Evolutionary conservation across 768 basidiomycete species (phyloP).

Genomic region (Mycena maculata): DNA sequence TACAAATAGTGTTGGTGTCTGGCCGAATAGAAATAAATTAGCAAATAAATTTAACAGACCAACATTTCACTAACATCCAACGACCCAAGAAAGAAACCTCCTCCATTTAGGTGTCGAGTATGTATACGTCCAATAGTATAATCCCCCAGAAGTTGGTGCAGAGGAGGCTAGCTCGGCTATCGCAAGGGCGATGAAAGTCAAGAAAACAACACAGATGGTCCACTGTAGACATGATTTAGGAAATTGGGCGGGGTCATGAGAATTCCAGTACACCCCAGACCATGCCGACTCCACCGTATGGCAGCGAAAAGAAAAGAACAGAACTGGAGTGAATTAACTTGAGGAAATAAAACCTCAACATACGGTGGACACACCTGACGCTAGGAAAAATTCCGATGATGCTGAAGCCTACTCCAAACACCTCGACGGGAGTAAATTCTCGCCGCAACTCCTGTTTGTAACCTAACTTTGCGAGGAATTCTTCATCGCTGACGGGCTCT

Average conservation of each 20-base stretch:
- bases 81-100: slow-evolving; percentile 69
- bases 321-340: slow-evolving; percentile 20
- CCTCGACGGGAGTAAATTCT: slow-evolving; percentile 44
- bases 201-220: slow-evolving; percentile 52
- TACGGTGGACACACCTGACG: no score
- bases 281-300: slow-evolving; percentile 32
- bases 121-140: slow-evolving; percentile 73
- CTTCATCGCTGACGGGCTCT: slow-evolving; percentile 41
- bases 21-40: not conserved
- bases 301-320: slow-evolving; percentile 31
- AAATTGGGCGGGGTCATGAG: not conserved
- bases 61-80: slow-evolving; percentile 64
- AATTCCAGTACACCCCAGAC: slow-evolving; percentile 48
- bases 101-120: slow-evolving; percentile 62
- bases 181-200: slow-evolving; percentile 59
- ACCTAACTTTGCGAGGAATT: slow-evolving; percentile 50
- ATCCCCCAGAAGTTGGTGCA: slow-evolving; percentile 63
- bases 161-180: slow-evolving; percentile 64
- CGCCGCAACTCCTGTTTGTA: slow-evolving; percentile 57
- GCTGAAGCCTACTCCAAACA: slow-evolving; percentile 42
- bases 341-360: slow-evolving; percentile 6
- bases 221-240: not conserved
- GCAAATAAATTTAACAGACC: slow-evolving; percentile 4
- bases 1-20: slow-evolving; percentile 65
- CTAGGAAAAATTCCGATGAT: slow-evolving; percentile 36